Base-by-base conservation (phyloP, 768 basidiomycete species). In the Crepidotus variabilis region DNA sequence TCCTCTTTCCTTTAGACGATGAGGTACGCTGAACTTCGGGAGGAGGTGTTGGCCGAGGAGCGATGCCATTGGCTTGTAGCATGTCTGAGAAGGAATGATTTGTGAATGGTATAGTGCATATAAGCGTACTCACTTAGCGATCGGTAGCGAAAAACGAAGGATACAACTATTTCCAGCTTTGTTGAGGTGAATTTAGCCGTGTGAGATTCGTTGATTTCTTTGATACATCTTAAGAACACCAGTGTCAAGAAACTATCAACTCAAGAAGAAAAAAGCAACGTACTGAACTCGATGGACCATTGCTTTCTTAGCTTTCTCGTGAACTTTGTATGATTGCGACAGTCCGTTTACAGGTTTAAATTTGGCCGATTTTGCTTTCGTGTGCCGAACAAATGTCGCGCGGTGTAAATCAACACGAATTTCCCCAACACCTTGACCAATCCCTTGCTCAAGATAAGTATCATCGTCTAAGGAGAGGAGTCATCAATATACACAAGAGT, bases 91-190 rank as follows among this genome's bases (percentile, higher is more conserved):
- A 28, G 8, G 3, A 8, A 4, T 28, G 8, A 8, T 28, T 3
- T 8, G 28, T 28, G 28, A n/a, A 28, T 28, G 8, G 28, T 3
- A 28, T 28, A 28, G 28, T 28, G 28, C 4, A 28, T 4, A 28
- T 8, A 28, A 54, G 22, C 20, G 22, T 8, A 48, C 52, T 2
- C 45, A 46, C 55, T 48, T 1, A 56, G 10, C 4, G 55, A 56
- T 13, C 50, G 34, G 45, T 56, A 56, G 32, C 16, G 24, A 8
- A 56, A 50, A 28, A 51, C 21, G 22, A 56, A 51, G 2, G 49
- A 50, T 1, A 48, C 55, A 0, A 56, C 48, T 2, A 20, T 9
- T 6, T 56, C 49, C 3, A 28, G 0, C 6, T 0, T 22, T 8
- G 22, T 47, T 47, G 16, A 2, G 8, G 5, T 13, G 49, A 0